Percentiles rank a stretch among this genome's conserved stretches.
Evolutionary conservation across 2,329 filamentous ascomycete genomes (phyloP).

Genomic region (Xylariales sp.): DNA sequence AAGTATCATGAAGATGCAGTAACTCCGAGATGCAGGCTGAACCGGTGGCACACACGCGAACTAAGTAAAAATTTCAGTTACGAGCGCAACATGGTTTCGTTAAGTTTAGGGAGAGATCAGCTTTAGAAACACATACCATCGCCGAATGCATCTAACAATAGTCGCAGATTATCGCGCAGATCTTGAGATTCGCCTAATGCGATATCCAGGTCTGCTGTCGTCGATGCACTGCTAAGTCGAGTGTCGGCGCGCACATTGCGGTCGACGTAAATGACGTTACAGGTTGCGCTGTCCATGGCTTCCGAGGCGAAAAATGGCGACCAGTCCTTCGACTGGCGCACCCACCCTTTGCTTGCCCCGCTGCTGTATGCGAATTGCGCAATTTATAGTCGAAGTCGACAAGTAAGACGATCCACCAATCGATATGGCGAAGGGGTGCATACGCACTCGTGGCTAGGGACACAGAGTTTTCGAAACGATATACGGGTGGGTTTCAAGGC

Average conservation of each 20-base stretch:
- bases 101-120: too few relatives aligned
- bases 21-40: slow-evolving; percentile 48
- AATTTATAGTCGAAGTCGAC: not conserved
- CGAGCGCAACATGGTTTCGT: too few relatives aligned
- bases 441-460: too few relatives aligned
- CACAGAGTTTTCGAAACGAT: too few relatives aligned
- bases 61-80: too few relatives aligned
- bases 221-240: slow-evolving; percentile 26
- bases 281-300: slow-evolving; percentile 54
- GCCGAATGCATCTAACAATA: slow-evolving; percentile 50
- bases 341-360: too few relatives aligned
- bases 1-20: slow-evolving; percentile 47
- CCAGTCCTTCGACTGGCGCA: slow-evolving; percentile 59
- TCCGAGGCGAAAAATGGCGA: slow-evolving; percentile 47
- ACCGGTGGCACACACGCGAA: slow-evolving; percentile 51
- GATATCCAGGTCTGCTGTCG: slow-evolving; percentile 26
- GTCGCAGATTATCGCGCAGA: slow-evolving; percentile 40
- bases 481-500: too few relatives aligned
- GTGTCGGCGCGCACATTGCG: slow-evolving; percentile 45
- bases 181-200: slow-evolving; percentile 26
- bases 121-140: slow-evolving; percentile 49
- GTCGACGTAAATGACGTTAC: slow-evolving; percentile 59
- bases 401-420: too few relatives aligned
- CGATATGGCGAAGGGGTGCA: not conserved
- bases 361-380: slow-evolving; percentile 17